Evolutionary conservation across 441 rosid species (phyloP).

Genomic region (Pelargonium myrrhifolium): DNA sequence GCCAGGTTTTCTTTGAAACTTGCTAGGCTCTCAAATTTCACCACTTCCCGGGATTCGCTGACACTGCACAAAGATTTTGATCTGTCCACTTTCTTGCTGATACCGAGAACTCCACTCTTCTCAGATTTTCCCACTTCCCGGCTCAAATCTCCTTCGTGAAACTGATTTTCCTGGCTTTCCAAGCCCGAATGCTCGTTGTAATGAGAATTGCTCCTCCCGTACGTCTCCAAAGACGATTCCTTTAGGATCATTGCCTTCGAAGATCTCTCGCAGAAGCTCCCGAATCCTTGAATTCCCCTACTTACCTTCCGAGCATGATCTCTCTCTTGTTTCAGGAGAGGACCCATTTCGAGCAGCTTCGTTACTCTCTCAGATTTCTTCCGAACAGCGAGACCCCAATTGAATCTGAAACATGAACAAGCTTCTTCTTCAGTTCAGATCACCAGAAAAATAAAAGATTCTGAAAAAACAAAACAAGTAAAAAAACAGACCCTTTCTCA

Average conservation of each 20-base stretch:
- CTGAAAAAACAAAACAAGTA: neutral
- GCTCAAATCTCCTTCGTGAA: constrained; percentile 12
- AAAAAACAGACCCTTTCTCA: constrained; percentile 54
- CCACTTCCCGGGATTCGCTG: constrained; percentile 10
- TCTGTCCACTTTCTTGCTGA: constrained; percentile 12
- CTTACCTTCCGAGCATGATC: constrained; percentile 68
- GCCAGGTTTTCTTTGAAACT: constrained; percentile 39
- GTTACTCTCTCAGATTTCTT: constrained; percentile 65
- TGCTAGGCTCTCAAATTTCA: constrained; percentile 20
- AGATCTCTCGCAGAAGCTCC: constrained; percentile 53
- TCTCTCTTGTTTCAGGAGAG: constrained; percentile 64
- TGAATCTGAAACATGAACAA: constrained; percentile 41
- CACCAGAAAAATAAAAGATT: neutral
- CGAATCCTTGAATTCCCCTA: constrained; percentile 80
- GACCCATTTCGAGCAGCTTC: constrained; percentile 57
- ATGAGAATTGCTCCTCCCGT: constrained; percentile 50
- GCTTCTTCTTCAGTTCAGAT: neutral
- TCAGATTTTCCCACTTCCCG: constrained; percentile 16
- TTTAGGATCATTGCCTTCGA: constrained; percentile 30
- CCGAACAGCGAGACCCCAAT: constrained; percentile 82
- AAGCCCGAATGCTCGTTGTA: constrained; percentile 29
- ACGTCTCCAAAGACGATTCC: constrained; percentile 28
- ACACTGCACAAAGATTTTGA: constrained; percentile 11
- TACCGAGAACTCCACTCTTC: constrained; percentile 3
- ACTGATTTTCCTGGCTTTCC: constrained; percentile 29